Percentiles rank a stretch among this genome's conserved stretches.
Conservation (phyloP, 2,329 filamentous ascomycete species). For the Phialemoniopsis sp. region DNA sequence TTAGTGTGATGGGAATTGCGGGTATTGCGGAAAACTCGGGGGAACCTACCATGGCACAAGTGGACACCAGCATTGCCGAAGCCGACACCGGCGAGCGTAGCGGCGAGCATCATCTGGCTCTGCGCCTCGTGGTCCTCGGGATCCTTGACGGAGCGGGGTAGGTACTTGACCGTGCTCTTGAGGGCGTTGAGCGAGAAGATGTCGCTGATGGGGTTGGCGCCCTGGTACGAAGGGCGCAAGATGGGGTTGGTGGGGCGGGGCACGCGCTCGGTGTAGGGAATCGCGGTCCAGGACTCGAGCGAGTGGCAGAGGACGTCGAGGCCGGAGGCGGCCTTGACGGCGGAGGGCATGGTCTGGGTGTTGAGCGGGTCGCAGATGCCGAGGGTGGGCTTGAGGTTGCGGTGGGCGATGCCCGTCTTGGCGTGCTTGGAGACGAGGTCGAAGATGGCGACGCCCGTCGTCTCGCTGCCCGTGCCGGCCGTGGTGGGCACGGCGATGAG, state of each 20-base stretch:
- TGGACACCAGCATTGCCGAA: conserved; percentile 98
- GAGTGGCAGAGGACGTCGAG: conserved; percentile 94
- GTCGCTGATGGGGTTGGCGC: conserved; percentile 95
- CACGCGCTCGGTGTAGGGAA: conserved; percentile 82
- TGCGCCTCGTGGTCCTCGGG: conserved; percentile 92
- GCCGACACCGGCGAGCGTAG: conserved; percentile 89
- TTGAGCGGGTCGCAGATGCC: conserved; percentile 80
- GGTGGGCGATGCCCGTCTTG: conserved; percentile 94
- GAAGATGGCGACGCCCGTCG: conserved; percentile 96
- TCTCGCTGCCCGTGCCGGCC: conserved; percentile 86
- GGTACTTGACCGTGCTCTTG: conserved; percentile 80
- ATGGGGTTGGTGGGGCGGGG: conserved; percentile 88
- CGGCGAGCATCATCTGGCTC: conserved; percentile 89
- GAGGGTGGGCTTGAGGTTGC: conserved; percentile 90
- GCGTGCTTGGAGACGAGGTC: conserved; percentile 85
- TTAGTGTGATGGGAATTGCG: conserved; percentile 5
- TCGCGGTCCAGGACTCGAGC: conserved; percentile 95
- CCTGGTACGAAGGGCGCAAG: conserved; percentile 88
- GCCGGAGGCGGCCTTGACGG: conserved; percentile 87
- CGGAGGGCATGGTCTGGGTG: conserved; percentile 91
- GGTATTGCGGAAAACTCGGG: no score
- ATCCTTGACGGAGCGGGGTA: conserved; percentile 81
- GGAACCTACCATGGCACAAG: conserved; percentile 59
- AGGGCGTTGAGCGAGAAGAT: conserved; percentile 92
- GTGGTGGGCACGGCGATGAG: conserved; percentile 83